A percentile compares a stretch with the other conserved stretches of the same genome.
phyloP scores from a whole-genome alignment of 345 rosid species.

The Physaria fendleri region DNA sequence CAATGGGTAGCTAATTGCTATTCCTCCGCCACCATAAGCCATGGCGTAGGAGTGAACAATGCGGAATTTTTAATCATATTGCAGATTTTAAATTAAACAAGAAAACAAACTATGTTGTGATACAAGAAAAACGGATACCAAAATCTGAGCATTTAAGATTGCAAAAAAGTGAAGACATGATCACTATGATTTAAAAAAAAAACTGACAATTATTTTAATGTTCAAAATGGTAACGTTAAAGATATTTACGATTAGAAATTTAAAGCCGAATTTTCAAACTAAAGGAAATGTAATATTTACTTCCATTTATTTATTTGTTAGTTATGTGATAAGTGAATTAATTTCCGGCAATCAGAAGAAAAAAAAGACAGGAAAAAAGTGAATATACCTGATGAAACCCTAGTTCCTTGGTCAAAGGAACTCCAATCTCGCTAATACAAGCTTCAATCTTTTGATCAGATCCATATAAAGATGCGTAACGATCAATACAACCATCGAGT shows the following conservation, averaged over 20 bases:
- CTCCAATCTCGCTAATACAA: conserved; percentile 77
- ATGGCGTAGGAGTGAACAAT: conserved; percentile 67
- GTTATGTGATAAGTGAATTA: neutral
- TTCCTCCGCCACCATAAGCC: conserved; percentile 93
- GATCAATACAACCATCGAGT: conserved; percentile 78
- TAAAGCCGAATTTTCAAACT: neutral
- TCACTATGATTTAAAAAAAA: too few relatives aligned
- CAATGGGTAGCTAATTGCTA: conserved; percentile 70
- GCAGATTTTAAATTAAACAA: too few relatives aligned
- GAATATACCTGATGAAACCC: conserved; percentile 84
- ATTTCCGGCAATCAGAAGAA: neutral
- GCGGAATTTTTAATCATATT: too few relatives aligned
- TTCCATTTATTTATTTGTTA: neutral
- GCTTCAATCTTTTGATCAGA: conserved; percentile 82
- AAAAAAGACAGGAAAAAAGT: neutral
- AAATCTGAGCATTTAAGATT: neutral
- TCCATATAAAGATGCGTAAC: conserved; percentile 64
- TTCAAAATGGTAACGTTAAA: neutral
- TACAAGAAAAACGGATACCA: neutral
- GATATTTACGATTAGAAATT: neutral
- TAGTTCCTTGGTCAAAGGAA: conserved; percentile 66
- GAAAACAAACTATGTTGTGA: neutral
- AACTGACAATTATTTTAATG: neutral
- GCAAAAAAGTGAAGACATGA: neutral
- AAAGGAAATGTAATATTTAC: neutral